Evolutionary conservation across 495 filamentous ascomycete genomes (phyloP).

Genomic region (Trichoderma asperelloides): DNA sequence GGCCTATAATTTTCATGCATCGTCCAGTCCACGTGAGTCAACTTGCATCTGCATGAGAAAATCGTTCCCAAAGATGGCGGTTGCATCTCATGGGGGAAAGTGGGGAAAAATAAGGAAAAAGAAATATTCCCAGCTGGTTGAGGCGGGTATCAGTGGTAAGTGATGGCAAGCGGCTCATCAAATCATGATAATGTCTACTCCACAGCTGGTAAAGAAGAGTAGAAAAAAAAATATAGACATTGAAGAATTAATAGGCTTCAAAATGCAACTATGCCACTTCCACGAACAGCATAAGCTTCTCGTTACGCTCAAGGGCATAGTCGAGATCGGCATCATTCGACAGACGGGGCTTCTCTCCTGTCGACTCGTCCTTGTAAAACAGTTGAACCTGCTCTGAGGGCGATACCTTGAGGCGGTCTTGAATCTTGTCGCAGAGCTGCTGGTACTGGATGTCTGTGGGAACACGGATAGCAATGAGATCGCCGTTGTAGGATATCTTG

Average conservation of each 20-base stretch:
- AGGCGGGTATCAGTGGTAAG: background rate
- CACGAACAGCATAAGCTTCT: slow-evolving; percentile 77
- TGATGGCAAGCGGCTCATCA: background rate
- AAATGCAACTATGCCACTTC: slow-evolving; percentile 28
- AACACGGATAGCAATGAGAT: slow-evolving; percentile 83
- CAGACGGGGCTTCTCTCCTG: slow-evolving; percentile 62
- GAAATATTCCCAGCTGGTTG: background rate
- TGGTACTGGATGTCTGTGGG: slow-evolving; percentile 68
- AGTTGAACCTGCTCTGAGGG: slow-evolving; percentile 58
- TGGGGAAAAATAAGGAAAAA: background rate
- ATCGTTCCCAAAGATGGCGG: background rate
- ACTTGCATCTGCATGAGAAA: background rate
- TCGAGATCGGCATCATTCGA: slow-evolving; percentile 73
- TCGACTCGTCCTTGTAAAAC: slow-evolving; percentile 80
- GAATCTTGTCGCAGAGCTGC: slow-evolving; percentile 72
- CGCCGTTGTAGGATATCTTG: slow-evolving; percentile 87
- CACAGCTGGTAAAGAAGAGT: background rate
- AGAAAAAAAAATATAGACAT: background rate
- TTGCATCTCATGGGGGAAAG: background rate
- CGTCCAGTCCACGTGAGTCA: background rate
- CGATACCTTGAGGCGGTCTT: slow-evolving; percentile 63
- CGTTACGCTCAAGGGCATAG: slow-evolving; percentile 69
- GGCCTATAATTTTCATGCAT: background rate
- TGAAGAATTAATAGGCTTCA: background rate
- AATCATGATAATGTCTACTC: background rate